Conservation (phyloP, 495 filamentous ascomycete genomes). For the Hyaloscypha bicolor region DNA sequence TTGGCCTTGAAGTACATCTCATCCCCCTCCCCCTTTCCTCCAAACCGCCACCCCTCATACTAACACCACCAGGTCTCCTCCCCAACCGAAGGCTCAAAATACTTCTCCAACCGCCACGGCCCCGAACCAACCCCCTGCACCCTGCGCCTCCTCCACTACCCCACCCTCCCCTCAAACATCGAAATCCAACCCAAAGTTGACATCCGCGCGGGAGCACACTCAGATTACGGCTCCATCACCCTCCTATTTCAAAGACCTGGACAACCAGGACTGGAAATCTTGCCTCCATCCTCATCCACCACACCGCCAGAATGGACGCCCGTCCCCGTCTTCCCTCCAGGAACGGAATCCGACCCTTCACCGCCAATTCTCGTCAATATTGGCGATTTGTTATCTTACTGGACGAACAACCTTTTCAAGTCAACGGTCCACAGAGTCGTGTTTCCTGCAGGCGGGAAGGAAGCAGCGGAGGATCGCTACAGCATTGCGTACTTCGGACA, state of each 20-base stretch:
- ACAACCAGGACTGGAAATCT: conserved; percentile 87
- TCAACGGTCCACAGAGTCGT: conserved; percentile 90
- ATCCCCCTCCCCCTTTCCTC: not conserved
- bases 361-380: conserved; percentile 92
- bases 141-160: conserved; percentile 83
- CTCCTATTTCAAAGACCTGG: conserved; percentile 82
- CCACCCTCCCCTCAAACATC: conserved; percentile 47
- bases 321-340: conserved; percentile 61
- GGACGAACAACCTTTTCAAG: conserved; percentile 84
- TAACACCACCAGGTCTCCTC: conserved; percentile 37
- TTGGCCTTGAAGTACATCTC: conserved; percentile 61
- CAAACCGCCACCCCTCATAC: not conserved
- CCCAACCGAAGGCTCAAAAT: conserved; percentile 53
- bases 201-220: conserved; percentile 82
- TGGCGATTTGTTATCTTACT: conserved; percentile 86
- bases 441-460: conserved; percentile 57
- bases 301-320: conserved; percentile 49
- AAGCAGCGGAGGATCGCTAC: conserved; percentile 65
- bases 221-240: conserved; percentile 87
- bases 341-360: conserved; percentile 52
- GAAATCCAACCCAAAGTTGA: conserved; percentile 51
- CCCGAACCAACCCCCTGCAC: conserved; percentile 68
- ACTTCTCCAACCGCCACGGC: conserved; percentile 72
- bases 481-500: conserved; percentile 93
- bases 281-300: conserved; percentile 45